These are phyloP conservation scores for Sarocladium oryzae DNA, from an alignment of 2,329 filamentous ascomycete species.

Conservation along the genomic window DNA sequence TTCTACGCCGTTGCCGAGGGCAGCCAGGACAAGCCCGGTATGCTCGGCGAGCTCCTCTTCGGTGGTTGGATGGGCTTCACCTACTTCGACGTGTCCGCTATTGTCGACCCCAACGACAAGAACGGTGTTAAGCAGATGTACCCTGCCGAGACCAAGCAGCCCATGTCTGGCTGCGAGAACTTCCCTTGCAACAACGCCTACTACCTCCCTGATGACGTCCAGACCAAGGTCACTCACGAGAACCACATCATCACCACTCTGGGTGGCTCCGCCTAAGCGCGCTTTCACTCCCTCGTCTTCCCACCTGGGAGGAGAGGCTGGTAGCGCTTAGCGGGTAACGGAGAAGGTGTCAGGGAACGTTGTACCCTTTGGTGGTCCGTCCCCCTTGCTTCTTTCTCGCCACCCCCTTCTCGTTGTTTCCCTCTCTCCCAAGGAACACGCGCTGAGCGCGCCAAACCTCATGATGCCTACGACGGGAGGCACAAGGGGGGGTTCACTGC, in stretches of 20 bases:
- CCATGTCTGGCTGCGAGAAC: slow-evolving; percentile 42
- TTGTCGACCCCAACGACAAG: slow-evolving; percentile 43
- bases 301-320: background rate
- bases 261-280: slow-evolving; percentile 20
- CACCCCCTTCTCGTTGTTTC: background rate
- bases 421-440: background rate
- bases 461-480: slow-evolving; percentile 8
- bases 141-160: slow-evolving; percentile 30
- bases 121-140: slow-evolving; percentile 49
- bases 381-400: background rate
- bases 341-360: background rate
- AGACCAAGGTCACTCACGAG: slow-evolving; percentile 46
- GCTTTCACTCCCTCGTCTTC: slow-evolving; percentile 1
- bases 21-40: slow-evolving; percentile 34
- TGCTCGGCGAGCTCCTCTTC: slow-evolving; percentile 47
- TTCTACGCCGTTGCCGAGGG: slow-evolving; percentile 44
- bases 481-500: slow-evolving; percentile 12
- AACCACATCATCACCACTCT: slow-evolving; percentile 45
- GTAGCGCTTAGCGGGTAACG: background rate
- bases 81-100: slow-evolving; percentile 55
- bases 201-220: slow-evolving; percentile 46
- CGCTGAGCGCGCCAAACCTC: slow-evolving; percentile 9
- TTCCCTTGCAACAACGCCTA: slow-evolving; percentile 51
- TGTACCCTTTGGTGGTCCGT: slow-evolving; percentile 5
- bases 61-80: slow-evolving; percentile 40